Conservation (phyloP, 75 land plant genomes). For the Sequoiadendron giganteum region DNA sequence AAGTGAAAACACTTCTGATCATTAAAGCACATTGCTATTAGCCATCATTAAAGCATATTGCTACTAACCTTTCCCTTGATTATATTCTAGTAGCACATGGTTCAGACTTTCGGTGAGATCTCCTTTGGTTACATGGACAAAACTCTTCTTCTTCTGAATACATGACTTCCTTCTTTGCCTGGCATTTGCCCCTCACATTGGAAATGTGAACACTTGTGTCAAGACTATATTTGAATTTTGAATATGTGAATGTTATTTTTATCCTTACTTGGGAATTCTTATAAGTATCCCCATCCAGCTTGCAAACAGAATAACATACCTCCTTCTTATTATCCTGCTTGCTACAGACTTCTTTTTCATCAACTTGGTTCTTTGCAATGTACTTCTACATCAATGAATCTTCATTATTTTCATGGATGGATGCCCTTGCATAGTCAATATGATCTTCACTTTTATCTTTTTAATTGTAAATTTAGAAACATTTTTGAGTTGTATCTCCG, state of each 20-base stretch:
- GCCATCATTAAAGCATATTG: too few relatives aligned
- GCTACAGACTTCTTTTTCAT: background rate
- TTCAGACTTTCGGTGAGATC: background rate
- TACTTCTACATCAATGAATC: too few relatives aligned
- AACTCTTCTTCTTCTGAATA: background rate
- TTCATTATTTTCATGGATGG: too few relatives aligned
- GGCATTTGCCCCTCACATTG: background rate
- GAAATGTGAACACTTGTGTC: background rate
- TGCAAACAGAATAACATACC: background rate
- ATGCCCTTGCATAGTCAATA: too few relatives aligned
- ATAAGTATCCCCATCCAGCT: background rate
- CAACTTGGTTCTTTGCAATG: background rate
- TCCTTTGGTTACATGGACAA: background rate
- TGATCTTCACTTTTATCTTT: background rate
- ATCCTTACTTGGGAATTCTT: background rate
- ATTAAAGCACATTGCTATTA: too few relatives aligned
- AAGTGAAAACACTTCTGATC: too few relatives aligned
- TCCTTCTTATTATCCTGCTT: background rate
- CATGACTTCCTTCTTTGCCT: background rate
- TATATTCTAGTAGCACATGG: background rate
- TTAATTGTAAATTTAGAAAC: background rate
- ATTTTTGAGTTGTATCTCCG: background rate
- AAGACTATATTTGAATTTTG: background rate
- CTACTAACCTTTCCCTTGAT: background rate
- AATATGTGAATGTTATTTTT: background rate